A percentile compares a stretch with the other conserved stretches of the same genome.
Conservation (phyloP, 2,329 filamentous ascomycete species). For the Aspergillus udagawae region DNA sequence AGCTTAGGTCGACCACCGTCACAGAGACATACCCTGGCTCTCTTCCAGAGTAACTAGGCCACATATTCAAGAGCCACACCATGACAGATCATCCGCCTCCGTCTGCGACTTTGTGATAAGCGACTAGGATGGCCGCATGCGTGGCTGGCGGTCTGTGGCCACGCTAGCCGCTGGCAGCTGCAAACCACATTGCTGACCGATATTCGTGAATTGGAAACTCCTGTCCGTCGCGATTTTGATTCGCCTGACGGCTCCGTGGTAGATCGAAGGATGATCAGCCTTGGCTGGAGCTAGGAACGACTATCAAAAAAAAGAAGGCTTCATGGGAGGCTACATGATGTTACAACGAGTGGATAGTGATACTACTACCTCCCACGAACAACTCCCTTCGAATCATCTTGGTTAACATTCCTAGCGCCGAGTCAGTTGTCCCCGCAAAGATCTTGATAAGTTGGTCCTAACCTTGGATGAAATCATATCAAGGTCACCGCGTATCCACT, state of each 20-base stretch:
- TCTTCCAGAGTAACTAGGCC: neutral
- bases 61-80: neutral
- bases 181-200: neutral
- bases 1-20: neutral
- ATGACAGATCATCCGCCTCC: slow-evolving; percentile 11
- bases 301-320: neutral
- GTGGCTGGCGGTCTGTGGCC: slow-evolving; percentile 2
- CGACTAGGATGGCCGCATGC: slow-evolving; percentile 8
- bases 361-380: neutral
- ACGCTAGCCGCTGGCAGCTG: neutral
- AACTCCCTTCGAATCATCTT: neutral
- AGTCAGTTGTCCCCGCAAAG: neutral
- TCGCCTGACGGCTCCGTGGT: neutral
- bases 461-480: neutral
- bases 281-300: neutral
- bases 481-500: neutral
- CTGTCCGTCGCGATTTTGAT: neutral
- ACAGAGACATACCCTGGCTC: neutral
- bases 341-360: neutral
- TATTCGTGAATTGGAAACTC: neutral
- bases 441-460: neutral
- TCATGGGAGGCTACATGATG: neutral
- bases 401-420: neutral
- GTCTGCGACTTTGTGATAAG: slow-evolving; percentile 9
- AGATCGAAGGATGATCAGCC: neutral